Conservation (phyloP, 495 filamentous ascomycete genomes). For the Penicillium taxi region DNA sequence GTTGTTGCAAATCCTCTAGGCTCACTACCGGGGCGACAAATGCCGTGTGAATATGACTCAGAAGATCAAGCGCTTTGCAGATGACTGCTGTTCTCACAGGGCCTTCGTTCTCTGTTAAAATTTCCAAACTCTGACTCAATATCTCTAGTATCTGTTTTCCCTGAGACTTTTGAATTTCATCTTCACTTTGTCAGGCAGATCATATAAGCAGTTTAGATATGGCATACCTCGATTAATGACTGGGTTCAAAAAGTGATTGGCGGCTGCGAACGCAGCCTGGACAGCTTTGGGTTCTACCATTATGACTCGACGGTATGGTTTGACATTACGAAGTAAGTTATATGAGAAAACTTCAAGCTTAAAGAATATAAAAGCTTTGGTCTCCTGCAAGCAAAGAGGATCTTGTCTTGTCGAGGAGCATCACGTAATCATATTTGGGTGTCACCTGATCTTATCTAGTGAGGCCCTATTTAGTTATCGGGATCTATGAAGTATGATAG, state of each 20-base stretch:
- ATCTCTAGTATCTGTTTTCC: constrained; percentile 35
- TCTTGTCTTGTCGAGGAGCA: background rate
- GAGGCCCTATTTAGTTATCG: too few relatives aligned
- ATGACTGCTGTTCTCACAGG: constrained; percentile 23
- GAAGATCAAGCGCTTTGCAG: constrained; percentile 29
- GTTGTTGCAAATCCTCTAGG: constrained; percentile 9
- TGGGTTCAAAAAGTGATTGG: constrained; percentile 34
- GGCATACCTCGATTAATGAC: constrained; percentile 39
- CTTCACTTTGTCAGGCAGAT: constrained; percentile 30
- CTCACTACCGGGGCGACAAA: constrained; percentile 26
- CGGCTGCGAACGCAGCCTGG: constrained; percentile 29
- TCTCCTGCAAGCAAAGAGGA: background rate
- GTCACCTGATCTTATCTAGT: too few relatives aligned
- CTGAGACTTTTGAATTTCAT: constrained; percentile 30
- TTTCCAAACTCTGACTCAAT: constrained; percentile 9
- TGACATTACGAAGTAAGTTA: too few relatives aligned
- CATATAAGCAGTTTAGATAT: background rate
- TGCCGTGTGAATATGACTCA: constrained; percentile 30
- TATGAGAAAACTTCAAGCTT: too few relatives aligned
- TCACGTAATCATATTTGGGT: background rate
- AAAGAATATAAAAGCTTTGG: too few relatives aligned
- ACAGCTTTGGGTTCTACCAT: constrained; percentile 24
- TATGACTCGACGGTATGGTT: too few relatives aligned
- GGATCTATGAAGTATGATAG: too few relatives aligned
- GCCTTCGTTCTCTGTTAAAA: constrained; percentile 4